These are phyloP conservation scores for Lobulomyces angularis DNA, from an alignment of 192 early-diverging fungal species.

Conservation along the genomic window DNA sequence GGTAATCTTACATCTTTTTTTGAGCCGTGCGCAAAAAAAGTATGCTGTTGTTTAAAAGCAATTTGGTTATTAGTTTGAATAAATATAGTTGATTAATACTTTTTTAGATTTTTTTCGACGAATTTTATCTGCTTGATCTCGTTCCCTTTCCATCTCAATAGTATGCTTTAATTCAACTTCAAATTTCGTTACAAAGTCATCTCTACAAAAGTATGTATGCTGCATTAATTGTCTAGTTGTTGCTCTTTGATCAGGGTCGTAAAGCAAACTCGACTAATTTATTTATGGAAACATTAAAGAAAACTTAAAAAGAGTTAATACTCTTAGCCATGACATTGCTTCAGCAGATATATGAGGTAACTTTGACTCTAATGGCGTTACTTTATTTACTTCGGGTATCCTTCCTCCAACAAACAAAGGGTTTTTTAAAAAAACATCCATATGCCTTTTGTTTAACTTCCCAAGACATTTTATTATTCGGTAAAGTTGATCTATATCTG, in stretches of 20 bases:
- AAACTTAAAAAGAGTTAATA: slow-evolving; percentile 1
- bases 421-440: slow-evolving; percentile 47
- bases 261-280: slow-evolving; percentile 38
- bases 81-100: no score
- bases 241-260: slow-evolving; percentile 48
- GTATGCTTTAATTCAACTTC: slow-evolving; percentile 35
- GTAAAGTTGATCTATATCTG: slow-evolving; percentile 53
- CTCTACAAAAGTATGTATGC: slow-evolving; percentile 45
- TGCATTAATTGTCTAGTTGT: slow-evolving; percentile 43
- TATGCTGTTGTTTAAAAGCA: no score
- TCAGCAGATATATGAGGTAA: slow-evolving; percentile 33
- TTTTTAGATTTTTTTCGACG: not conserved
- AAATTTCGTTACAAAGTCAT: slow-evolving; percentile 38
- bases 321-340: slow-evolving; percentile 44
- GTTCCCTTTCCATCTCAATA: slow-evolving; percentile 38
- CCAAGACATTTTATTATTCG: slow-evolving; percentile 50
- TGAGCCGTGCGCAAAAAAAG: no score
- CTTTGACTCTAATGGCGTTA: slow-evolving; percentile 39
- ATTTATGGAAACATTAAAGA: slow-evolving; percentile 1
- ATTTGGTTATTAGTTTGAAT: no score
- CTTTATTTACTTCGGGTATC: slow-evolving; percentile 43
- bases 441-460: slow-evolving; percentile 44
- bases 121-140: slow-evolving; percentile 26
- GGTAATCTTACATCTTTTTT: no score
- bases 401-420: slow-evolving; percentile 47